Evolutionary conservation across 352 stramenopile genomes (phyloP).

Genomic region (Globisporangium abappressorium): DNA sequence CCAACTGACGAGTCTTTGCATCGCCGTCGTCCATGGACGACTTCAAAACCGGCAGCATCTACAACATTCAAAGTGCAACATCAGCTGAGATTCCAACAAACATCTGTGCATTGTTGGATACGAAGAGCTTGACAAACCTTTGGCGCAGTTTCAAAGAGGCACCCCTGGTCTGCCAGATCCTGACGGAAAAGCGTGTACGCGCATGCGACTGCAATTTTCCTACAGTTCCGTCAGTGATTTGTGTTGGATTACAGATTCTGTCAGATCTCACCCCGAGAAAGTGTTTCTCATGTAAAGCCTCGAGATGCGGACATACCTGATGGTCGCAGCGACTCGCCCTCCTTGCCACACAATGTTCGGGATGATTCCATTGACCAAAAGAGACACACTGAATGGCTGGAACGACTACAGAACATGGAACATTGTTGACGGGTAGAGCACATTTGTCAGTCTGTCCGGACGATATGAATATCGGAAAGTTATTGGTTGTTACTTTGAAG

Average conservation of each 20-base stretch:
- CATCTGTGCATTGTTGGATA: neutral
- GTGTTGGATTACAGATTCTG: neutral
- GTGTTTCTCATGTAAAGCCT: neutral
- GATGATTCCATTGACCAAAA: slow-evolving; percentile 80
- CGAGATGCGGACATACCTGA: slow-evolving; percentile 40
- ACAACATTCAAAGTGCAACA: neutral
- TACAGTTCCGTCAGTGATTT: slow-evolving; percentile 13
- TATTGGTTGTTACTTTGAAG: slow-evolving; percentile 30
- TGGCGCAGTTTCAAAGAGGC: slow-evolving; percentile 81
- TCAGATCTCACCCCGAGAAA: neutral
- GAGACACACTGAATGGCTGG: slow-evolving; percentile 45
- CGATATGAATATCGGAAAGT: neutral
- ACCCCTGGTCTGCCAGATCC: slow-evolving; percentile 63
- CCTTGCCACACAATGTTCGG: slow-evolving; percentile 90
- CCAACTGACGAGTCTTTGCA: slow-evolving; percentile 85
- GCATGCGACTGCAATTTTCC: slow-evolving; percentile 88
- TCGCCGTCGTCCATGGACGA: slow-evolving; percentile 87
- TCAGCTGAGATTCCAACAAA: neutral
- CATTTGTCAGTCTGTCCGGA: neutral
- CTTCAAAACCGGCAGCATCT: slow-evolving; percentile 88
- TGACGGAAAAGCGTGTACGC: slow-evolving; percentile 84
- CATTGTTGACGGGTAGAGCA: neutral
- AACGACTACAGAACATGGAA: slow-evolving; percentile 38
- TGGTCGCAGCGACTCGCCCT: slow-evolving; percentile 81
- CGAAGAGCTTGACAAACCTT: slow-evolving; percentile 32